Evolutionary conservation across 129 eudicot genomes (phyloP).

Genomic region (Heracleum sosnowskyi): DNA sequence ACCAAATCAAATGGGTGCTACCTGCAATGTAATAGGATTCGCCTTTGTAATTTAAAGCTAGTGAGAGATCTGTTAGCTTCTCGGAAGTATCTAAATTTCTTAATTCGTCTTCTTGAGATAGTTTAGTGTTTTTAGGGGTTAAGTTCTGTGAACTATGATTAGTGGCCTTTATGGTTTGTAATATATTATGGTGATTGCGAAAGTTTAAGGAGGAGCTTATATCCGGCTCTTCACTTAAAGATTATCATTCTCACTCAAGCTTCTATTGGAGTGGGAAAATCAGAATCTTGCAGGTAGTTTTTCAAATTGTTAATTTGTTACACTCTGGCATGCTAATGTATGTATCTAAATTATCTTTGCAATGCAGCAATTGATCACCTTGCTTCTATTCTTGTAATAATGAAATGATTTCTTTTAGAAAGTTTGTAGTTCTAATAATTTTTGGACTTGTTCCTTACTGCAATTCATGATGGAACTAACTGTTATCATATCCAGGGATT

Average conservation of each 20-base stretch:
- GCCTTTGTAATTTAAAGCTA: background rate
- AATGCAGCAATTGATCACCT: constrained; percentile 10
- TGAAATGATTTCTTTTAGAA: background rate
- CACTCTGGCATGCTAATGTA: constrained; percentile 11
- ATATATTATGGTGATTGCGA: background rate
- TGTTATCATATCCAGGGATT: constrained; percentile 56
- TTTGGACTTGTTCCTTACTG: constrained; percentile 8
- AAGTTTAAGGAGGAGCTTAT: constrained; percentile 14
- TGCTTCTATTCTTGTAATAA: constrained; percentile 1
- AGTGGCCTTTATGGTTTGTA: background rate
- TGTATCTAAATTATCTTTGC: background rate
- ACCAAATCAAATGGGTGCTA: background rate
- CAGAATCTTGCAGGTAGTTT: constrained; percentile 36
- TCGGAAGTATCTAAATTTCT: background rate
- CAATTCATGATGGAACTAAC: constrained; percentile 8
- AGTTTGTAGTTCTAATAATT: background rate
- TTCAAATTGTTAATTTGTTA: constrained; percentile 3
- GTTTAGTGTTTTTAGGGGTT: background rate
- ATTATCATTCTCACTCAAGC: constrained; percentile 17
- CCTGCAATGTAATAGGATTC: background rate
- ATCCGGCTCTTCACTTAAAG: constrained; percentile 11
- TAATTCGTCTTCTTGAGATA: background rate
- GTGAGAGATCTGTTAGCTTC: background rate
- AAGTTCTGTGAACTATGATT: background rate
- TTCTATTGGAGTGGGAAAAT: constrained; percentile 25